These are phyloP conservation scores for Aspergillus neotritici DNA, from an alignment of 2,329 filamentous ascomycete species.

Conservation along the genomic window DNA sequence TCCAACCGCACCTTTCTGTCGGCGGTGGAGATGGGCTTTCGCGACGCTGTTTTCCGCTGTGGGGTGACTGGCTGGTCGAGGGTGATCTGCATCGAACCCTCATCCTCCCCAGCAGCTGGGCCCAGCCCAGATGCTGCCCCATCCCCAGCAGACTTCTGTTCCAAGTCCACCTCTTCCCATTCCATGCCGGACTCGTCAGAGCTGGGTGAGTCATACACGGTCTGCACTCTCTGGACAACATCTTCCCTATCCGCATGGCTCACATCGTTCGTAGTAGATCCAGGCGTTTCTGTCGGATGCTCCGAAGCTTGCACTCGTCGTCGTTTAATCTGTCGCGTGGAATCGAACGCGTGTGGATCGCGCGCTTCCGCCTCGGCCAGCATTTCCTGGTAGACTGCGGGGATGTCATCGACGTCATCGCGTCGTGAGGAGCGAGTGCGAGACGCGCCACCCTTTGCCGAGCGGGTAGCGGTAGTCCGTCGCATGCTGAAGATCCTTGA, in stretches of 20 bases:
- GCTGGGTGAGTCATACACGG: slow-evolving; percentile 36
- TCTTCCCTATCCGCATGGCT: slow-evolving; percentile 1
- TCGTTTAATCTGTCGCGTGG: slow-evolving; percentile 32
- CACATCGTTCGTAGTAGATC: slow-evolving; percentile 1
- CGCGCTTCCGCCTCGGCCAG: slow-evolving; percentile 36
- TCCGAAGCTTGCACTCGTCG: slow-evolving; percentile 28
- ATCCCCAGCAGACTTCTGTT: slow-evolving; percentile 24
- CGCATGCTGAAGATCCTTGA: too few relatives aligned
- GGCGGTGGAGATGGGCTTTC: slow-evolving; percentile 50
- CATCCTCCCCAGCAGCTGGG: slow-evolving; percentile 15
- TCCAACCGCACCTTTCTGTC: slow-evolving; percentile 61
- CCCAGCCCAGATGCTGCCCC: slow-evolving; percentile 10
- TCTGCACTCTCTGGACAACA: slow-evolving; percentile 22
- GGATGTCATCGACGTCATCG: slow-evolving; percentile 19
- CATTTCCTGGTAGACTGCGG: slow-evolving; percentile 39
- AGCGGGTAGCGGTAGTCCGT: too few relatives aligned
- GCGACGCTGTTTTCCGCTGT: slow-evolving; percentile 23
- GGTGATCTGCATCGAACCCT: slow-evolving; percentile 33
- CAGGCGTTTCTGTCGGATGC: slow-evolving; percentile 11
- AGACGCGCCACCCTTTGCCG: too few relatives aligned
- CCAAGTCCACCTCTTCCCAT: slow-evolving; percentile 57
- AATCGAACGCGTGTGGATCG: slow-evolving; percentile 19
- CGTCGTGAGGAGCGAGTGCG: too few relatives aligned
- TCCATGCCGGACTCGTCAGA: slow-evolving; percentile 58
- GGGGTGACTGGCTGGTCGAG: slow-evolving; percentile 28